Percentiles rank a stretch among this genome's conserved stretches.
These are phyloP conservation scores for Naganishia sp. DNA, from an alignment of 1,284 basidiomycete species.

Conservation along the genomic window DNA sequence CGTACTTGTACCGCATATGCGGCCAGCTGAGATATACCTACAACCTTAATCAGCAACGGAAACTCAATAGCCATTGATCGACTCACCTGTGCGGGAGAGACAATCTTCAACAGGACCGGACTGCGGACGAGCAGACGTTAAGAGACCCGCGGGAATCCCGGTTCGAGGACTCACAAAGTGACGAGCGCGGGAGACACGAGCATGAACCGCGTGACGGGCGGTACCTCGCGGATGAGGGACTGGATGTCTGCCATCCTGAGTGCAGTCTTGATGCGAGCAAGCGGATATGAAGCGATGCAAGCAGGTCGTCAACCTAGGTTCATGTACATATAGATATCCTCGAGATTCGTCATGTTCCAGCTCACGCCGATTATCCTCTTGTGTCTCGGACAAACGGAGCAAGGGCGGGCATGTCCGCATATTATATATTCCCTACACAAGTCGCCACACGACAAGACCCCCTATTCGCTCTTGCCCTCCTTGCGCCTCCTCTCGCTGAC, in stretches of 20 bases:
- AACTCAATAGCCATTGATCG: background rate
- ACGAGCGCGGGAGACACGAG: slow-evolving; percentile 66
- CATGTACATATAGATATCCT: too few relatives aligned
- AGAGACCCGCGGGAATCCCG: too few relatives aligned
- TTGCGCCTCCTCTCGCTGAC: slow-evolving; percentile 30
- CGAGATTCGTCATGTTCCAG: slow-evolving; percentile 14
- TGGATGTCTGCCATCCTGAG: slow-evolving; percentile 32
- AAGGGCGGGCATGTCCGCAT: too few relatives aligned
- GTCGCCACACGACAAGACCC: background rate
- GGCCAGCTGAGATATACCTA: slow-evolving; percentile 30
- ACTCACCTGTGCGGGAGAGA: slow-evolving; percentile 17
- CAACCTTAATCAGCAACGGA: too few relatives aligned
- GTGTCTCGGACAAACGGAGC: too few relatives aligned
- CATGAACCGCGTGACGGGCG: slow-evolving; percentile 39
- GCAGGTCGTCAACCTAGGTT: background rate
- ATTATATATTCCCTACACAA: too few relatives aligned
- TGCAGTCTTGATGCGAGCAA: background rate
- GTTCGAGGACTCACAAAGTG: slow-evolving; percentile 57
- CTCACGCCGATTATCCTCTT: too few relatives aligned
- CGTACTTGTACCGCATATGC: slow-evolving; percentile 23
- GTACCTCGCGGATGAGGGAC: slow-evolving; percentile 28
- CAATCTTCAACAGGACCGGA: slow-evolving; percentile 21
- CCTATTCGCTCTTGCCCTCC: slow-evolving; percentile 18
- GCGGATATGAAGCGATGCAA: background rate
- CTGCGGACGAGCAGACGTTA: background rate